phyloP scores from a whole-genome alignment of 176 grass and related monocot species.

The Zoysia japonica region DNA sequence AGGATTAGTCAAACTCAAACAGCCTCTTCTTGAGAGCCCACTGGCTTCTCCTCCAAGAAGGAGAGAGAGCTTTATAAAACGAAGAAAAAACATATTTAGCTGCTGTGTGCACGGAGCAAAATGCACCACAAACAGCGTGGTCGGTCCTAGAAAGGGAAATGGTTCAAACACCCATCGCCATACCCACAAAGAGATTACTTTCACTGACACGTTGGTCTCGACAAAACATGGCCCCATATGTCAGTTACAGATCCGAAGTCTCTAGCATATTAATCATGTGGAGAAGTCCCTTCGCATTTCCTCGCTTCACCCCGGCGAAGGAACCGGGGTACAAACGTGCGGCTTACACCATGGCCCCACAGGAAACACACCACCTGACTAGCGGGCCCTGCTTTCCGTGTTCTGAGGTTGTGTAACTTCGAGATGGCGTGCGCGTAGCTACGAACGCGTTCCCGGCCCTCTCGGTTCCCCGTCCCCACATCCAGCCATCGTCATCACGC shows the following conservation, averaged over 20 bases:
- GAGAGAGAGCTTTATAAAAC: neutral
- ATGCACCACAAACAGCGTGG: neutral
- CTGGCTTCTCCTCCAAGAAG: neutral
- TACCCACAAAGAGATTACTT: fast-evolving
- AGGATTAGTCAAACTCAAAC: slow-evolving; percentile 36
- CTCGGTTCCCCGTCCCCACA: slow-evolving; percentile 26
- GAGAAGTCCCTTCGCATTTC: neutral
- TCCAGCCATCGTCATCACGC: neutral
- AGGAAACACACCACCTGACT: neutral
- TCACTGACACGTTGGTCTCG: fast-evolving
- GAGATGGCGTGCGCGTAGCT: slow-evolving; percentile 34
- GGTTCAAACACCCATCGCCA: fast-evolving
- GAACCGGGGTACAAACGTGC: neutral
- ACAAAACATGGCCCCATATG: fast-evolving
- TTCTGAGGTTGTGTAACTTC: neutral
- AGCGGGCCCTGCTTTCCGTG: neutral
- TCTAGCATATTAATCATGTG: neutral
- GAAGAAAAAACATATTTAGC: neutral
- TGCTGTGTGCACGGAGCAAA: slow-evolving; percentile 26
- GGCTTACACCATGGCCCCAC: neutral
- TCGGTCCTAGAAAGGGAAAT: slow-evolving; percentile 3
- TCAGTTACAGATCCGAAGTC: neutral
- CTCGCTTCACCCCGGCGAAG: neutral
- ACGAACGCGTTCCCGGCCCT: neutral
- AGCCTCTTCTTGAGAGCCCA: slow-evolving; percentile 10